Evolutionary conservation across 805 yeast species (phyloP).

Genomic region (Wickerhamomyces bovis): DNA sequence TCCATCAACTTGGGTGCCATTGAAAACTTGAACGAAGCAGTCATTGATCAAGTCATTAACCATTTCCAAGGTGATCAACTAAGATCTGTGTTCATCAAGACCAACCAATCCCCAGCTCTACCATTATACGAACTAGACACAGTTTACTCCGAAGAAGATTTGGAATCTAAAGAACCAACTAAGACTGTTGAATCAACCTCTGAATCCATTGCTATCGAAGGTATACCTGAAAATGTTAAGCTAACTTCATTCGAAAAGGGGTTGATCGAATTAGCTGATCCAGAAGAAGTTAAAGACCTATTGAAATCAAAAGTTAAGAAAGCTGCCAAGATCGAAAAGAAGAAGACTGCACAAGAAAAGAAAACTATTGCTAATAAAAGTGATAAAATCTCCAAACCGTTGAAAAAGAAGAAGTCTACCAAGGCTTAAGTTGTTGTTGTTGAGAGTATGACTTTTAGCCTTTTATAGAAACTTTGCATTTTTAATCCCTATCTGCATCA

Average conservation of each 20-base stretch:
- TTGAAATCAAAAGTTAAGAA: constrained; percentile 51
- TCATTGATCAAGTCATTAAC: constrained; percentile 47
- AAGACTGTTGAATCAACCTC: not conserved
- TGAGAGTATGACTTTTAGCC: not conserved
- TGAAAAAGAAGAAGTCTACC: not conserved
- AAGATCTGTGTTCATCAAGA: constrained; percentile 60
- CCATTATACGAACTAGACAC: constrained; percentile 72
- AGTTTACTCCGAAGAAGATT: constrained; percentile 32
- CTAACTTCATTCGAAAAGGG: constrained; percentile 66
- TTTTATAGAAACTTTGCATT: not conserved
- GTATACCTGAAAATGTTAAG: constrained; percentile 34
- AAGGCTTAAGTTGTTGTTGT: not conserved
- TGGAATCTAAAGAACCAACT: constrained; percentile 10
- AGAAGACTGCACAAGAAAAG: constrained; percentile 12
- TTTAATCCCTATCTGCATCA: not conserved
- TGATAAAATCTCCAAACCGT: not conserved
- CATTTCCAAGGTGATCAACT: constrained; percentile 40
- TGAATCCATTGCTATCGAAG: constrained; percentile 24
- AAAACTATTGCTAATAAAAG: not conserved
- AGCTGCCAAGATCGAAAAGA: constrained; percentile 28
- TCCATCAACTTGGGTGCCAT: constrained; percentile 60
- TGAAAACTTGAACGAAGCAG: constrained; percentile 35
- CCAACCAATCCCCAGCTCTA: constrained; percentile 69
- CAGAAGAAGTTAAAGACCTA: constrained; percentile 56
- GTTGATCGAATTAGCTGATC: constrained; percentile 78